Evolutionary conservation across 352 stramenopile genomes (phyloP).

Genomic region (Bremia lactucae): DNA sequence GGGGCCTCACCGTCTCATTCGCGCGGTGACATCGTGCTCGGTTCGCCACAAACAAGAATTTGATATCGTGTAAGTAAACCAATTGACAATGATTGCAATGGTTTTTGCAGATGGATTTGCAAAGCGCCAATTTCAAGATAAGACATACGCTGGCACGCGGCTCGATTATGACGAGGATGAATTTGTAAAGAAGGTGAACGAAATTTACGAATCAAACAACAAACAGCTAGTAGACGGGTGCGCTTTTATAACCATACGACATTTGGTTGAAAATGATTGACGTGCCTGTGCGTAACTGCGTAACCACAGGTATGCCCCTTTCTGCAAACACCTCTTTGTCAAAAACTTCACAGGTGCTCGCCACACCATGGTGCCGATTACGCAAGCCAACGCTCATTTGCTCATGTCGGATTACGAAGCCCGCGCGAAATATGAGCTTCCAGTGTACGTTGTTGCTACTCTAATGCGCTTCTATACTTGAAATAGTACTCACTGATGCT

Average conservation of each 20-base stretch:
- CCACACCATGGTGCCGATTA: slow-evolving; percentile 88
- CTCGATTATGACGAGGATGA: slow-evolving; percentile 59
- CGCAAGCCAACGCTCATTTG: slow-evolving; percentile 87
- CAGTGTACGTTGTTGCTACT: slow-evolving; percentile 60
- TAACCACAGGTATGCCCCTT: slow-evolving; percentile 88
- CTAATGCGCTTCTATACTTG: not conserved
- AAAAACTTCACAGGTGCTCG: slow-evolving; percentile 88
- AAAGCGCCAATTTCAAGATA: slow-evolving; percentile 79
- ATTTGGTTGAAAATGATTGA: not conserved
- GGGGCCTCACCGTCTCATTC: slow-evolving; percentile 10
- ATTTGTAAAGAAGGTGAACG: slow-evolving; percentile 78
- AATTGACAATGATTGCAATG: not conserved
- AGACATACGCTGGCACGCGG: slow-evolving; percentile 60
- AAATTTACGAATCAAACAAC: slow-evolving; percentile 54
- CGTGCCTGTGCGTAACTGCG: not conserved
- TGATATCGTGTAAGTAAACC: not conserved
- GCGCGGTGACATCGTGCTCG: slow-evolving; percentile 41
- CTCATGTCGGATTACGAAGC: slow-evolving; percentile 91
- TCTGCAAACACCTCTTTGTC: slow-evolving; percentile 98
- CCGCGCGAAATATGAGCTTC: slow-evolving; percentile 89
- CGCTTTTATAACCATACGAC: not conserved
- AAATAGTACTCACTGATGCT: slow-evolving; percentile 1
- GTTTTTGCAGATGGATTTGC: slow-evolving; percentile 52
- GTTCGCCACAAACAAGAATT: slow-evolving; percentile 15
- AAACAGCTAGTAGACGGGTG: slow-evolving; percentile 68